Conservation (phyloP, 2,329 filamentous ascomycete species). For the Trichoderma hamatum region DNA sequence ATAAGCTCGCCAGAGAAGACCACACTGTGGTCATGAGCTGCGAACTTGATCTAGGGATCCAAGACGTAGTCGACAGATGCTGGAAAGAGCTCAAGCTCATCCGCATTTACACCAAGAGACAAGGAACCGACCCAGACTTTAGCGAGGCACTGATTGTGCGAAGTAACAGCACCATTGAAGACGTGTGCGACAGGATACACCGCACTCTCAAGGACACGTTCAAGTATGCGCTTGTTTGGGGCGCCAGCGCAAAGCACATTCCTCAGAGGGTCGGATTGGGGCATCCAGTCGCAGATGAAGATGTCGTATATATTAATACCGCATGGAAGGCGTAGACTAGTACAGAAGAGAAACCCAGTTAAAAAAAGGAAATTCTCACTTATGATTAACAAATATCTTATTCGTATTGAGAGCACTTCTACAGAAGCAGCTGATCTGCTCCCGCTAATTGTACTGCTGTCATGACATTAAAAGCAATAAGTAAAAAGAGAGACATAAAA, state of each 20-base stretch:
- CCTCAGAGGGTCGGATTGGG: conserved; percentile 88
- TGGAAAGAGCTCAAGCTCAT: conserved; percentile 93
- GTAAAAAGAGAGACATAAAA: background rate
- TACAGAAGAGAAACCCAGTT: background rate
- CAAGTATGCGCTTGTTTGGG: conserved; percentile 98
- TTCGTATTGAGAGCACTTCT: background rate
- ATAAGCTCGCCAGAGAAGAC: conserved; percentile 88
- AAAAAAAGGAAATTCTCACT: background rate
- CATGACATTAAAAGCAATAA: conserved; percentile 15
- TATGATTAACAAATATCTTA: background rate
- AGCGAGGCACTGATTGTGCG: conserved; percentile 90
- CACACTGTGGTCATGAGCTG: conserved; percentile 97
- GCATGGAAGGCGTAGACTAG: conserved; percentile 61
- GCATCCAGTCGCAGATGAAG: conserved; percentile 74
- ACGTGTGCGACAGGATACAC: conserved; percentile 96
- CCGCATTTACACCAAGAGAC: conserved; percentile 94
- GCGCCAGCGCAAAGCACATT: conserved; percentile 90
- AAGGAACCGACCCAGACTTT: conserved; percentile 89
- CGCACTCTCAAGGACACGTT: conserved; percentile 95
- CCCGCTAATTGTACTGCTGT: background rate
- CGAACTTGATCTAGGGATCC: conserved; percentile 89
- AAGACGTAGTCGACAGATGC: conserved; percentile 90
- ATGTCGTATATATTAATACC: conserved; percentile 69
- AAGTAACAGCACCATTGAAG: conserved; percentile 84
- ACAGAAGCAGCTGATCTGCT: background rate